Base-by-base conservation (phyloP, 345 rosid species). In the Dipteronia dyeriana region DNA sequence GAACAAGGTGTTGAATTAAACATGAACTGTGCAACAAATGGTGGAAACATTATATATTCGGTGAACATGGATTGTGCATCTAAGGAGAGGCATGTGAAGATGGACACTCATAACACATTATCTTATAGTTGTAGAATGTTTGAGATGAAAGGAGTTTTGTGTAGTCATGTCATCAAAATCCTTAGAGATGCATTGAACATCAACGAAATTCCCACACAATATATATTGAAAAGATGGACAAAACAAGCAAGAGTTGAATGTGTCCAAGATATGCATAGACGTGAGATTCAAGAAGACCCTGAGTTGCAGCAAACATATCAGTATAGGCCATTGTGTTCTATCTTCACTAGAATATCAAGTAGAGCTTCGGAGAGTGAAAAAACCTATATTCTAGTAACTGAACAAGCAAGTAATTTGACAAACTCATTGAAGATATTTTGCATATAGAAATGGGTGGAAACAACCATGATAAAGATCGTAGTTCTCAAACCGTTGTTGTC, bases 341-440 rank as follows among this genome's bases (percentile, higher is more conserved):
- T 20, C 19, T 71, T 71, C 51, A 56, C 51, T 2, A 71, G 19
- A 20, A 71, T 71, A 56, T 38, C 31, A 57, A 71, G 10, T 38
- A 71, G 20, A 20, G 74, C 47, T 34, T 57, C 5, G 0, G 25
- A 71, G 31, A 56, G 66, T 71, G 34, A 71, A 57, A 71, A 12
- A 20, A 1, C 16, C 0, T 56, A 19, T 11, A 57, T n/a, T 25
- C 26, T 71, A n/a, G 51, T 9, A 6, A 71, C n/a, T 71, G 12
- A 31, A 1, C 49, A 71, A 0, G 65, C 29, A 5, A 38, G 0
- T 11, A 71, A 71, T 11, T n/a, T 71, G 23, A 3, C 65, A 56
- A 57, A 31, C 19, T 34, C 13, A 49, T 71, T 71, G 29, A 71
- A 57, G 51, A 71, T 0, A 17, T 10, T 57, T 34, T 71, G 19